Conservation (phyloP, 495 filamentous ascomycete genomes). For the Neurospora sp. region DNA sequence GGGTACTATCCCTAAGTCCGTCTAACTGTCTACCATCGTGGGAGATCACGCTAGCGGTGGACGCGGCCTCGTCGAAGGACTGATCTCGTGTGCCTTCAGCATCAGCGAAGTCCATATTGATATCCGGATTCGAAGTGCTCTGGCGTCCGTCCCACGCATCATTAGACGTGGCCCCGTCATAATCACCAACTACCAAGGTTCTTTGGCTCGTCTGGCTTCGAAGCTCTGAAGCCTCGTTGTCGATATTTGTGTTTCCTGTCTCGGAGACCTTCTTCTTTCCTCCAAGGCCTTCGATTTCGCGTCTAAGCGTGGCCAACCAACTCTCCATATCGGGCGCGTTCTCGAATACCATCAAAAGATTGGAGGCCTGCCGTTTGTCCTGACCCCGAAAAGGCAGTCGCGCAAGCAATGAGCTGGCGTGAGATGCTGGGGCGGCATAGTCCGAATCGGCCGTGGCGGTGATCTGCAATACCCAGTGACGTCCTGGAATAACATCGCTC, state of each 20-base stretch:
- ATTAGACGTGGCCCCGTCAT: not conserved
- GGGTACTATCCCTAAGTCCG: slow-evolving; percentile 38
- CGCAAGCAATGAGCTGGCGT: slow-evolving; percentile 54
- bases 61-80: slow-evolving; percentile 29
- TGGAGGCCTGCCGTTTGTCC: slow-evolving; percentile 51
- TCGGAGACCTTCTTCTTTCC: slow-evolving; percentile 57
- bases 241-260: slow-evolving; percentile 36
- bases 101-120: slow-evolving; percentile 13
- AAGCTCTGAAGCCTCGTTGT: slow-evolving; percentile 26
- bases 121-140: slow-evolving; percentile 7
- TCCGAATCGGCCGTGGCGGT: slow-evolving; percentile 64
- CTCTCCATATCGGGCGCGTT: slow-evolving; percentile 75
- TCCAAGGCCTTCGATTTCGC: slow-evolving; percentile 58
- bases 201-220: slow-evolving; percentile 40
- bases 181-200: slow-evolving; percentile 43
- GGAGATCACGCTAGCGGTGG: slow-evolving; percentile 39
- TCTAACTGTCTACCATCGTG: slow-evolving; percentile 42
- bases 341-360: slow-evolving; percentile 71
- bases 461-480: slow-evolving; percentile 86
- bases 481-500: slow-evolving; percentile 84
- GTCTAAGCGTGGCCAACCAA: slow-evolving; percentile 62
- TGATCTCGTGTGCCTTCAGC: slow-evolving; percentile 17
- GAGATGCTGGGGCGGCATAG: slow-evolving; percentile 37
- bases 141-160: slow-evolving; percentile 22
- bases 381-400: slow-evolving; percentile 59